Evolutionary conservation across 169 alveolate species (phyloP).

Genomic region (Theileria annulata): DNA sequence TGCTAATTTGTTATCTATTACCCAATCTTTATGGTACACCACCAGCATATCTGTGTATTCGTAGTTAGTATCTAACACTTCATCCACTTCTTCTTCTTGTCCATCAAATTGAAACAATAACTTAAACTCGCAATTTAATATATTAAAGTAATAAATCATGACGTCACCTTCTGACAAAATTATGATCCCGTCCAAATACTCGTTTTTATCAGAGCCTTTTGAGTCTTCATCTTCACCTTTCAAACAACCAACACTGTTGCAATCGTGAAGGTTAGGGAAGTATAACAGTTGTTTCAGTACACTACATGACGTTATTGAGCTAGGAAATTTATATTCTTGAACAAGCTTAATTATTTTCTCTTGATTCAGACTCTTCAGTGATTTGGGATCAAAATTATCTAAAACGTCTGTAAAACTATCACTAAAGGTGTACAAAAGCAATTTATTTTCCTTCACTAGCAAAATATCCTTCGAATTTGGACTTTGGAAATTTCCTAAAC

Average conservation of each 20-base stretch:
- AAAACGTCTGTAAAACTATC: neutral
- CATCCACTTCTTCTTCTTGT: neutral
- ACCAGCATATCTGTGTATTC: neutral
- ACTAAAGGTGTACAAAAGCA: constrained; percentile 35
- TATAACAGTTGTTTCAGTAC: neutral
- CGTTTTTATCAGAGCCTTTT: neutral
- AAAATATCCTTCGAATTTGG: constrained; percentile 58
- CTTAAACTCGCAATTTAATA: neutral
- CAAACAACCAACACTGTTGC: neutral
- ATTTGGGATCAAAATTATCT: neutral
- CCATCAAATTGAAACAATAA: neutral
- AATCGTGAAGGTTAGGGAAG: neutral
- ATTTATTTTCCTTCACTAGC: constrained; percentile 32
- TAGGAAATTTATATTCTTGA: neutral
- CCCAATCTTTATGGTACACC: neutral
- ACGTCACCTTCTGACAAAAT: neutral
- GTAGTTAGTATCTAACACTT: neutral
- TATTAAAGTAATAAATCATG: constrained; percentile 1
- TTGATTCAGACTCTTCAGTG: neutral
- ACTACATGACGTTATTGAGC: neutral
- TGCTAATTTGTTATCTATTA: neutral
- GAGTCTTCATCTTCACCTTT: neutral
- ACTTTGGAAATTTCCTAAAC: constrained; percentile 32
- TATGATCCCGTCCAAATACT: constrained; percentile 1
- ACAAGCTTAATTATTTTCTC: neutral